Base-by-base conservation (phyloP, 371 early-diverging fungal species). In the Nematocida minor region DNA sequence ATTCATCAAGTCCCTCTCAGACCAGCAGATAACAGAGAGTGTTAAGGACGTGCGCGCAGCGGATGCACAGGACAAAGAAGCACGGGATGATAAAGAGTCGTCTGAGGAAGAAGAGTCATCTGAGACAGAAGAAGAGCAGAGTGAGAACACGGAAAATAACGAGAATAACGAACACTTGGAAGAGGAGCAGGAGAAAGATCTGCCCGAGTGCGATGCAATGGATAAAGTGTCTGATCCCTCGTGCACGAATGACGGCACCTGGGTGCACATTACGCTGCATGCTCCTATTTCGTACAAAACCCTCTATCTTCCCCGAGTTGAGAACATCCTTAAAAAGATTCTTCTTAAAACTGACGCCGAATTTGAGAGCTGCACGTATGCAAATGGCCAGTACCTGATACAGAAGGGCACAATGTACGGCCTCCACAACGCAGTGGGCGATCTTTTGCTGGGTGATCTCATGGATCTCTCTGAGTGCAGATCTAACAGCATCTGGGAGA, bases 401-500 rank as follows among this genome's bases (percentile, higher is more conserved):
- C 55, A 91, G 60, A 86, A 89, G 14, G 88, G 89, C 57, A 60
- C 46, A 1, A 22, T 60, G 0, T n/a, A 46, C 32, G 42, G 34
- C 9, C 44, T 84, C 66, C 69, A 83, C 31, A 80, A 93, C 49
- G 90, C 91, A 57, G 91, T 94, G 1, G 93, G 94, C 66, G 95
- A 95, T 82, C 88, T 90, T 79, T 94, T 93, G 85, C 84, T 97
- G 48, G 85, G 85, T 55, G 94, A 93, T 44, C n/a, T 66, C 20
- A 47, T 84, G 41, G 70, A 82, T 82, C 85, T 60, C 84, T 90
- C 71, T 82, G 90, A 67, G 18, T 53, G 77, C 1, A 49, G 79
- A 49, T 92, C 96, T 79, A 97, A 97, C 87, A 96, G 97, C 82
- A 92, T 97, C 85, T 90, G 91, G 48, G 92, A 93, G 11, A 89